phyloP scores from a whole-genome alignment of 2,329 filamentous ascomycete species.

The Aaosphaeria pasadenensis region DNA sequence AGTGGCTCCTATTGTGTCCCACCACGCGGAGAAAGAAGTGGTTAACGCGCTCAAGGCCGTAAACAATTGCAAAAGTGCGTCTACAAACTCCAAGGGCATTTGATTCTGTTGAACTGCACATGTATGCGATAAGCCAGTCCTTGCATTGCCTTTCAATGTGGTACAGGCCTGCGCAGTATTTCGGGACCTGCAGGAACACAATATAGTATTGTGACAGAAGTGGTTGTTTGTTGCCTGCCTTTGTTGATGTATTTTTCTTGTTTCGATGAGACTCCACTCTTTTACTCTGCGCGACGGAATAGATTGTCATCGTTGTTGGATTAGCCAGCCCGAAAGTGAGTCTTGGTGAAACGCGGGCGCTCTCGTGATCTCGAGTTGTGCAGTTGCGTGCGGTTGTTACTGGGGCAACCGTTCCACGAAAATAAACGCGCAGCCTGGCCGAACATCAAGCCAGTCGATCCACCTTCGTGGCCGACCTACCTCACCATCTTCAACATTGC shows the following conservation, averaged over 20 bases:
- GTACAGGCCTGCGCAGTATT: neutral
- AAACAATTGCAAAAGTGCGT: no score
- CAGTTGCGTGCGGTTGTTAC: conserved; percentile 16
- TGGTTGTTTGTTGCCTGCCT: neutral
- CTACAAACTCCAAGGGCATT: no score
- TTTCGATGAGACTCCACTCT: neutral
- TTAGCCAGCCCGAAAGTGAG: conserved; percentile 1
- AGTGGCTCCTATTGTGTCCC: no score
- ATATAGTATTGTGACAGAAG: neutral
- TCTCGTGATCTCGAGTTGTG: conserved; percentile 16
- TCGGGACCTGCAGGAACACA: neutral
- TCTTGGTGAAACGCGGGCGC: conserved; percentile 15
- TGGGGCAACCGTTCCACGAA: conserved; percentile 15
- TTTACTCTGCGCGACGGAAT: neutral
- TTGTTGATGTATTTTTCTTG: neutral
- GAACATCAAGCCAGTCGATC: conserved; percentile 3
- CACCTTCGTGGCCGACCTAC: neutral
- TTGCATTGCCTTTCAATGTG: conserved; percentile 15
- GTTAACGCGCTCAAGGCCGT: no score
- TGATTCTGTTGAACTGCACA: no score
- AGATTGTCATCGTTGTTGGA: neutral
- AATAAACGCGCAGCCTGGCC: conserved; percentile 19
- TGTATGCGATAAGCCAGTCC: conserved; percentile 14
- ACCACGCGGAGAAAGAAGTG: no score
- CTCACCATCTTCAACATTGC: conserved; percentile 16